A percentile compares a stretch with the other conserved stretches of the same genome.
phyloP scores from a whole-genome alignment of 2,329 filamentous ascomycete species.

The Paecilomyces dactylethromorphus region DNA sequence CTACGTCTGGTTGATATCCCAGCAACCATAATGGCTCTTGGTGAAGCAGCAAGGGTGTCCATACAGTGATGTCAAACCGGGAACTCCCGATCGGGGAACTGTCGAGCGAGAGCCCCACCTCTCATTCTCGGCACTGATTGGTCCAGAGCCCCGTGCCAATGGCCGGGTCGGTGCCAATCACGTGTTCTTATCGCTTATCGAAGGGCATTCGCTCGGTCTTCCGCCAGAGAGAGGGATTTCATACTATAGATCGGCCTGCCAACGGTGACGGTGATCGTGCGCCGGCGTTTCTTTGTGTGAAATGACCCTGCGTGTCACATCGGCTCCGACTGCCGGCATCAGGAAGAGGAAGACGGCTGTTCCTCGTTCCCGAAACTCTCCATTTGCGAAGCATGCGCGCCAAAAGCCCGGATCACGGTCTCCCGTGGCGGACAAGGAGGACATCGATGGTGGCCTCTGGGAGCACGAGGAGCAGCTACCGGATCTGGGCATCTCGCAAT shows the following conservation, averaged over 20 bases:
- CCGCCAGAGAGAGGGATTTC: neutral
- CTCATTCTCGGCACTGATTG: too few species aligned
- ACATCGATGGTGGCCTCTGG: slow-evolving; percentile 16
- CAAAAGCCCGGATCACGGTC: slow-evolving; percentile 30
- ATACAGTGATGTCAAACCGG: neutral
- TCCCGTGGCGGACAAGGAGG: slow-evolving; percentile 13
- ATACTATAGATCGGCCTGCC: neutral
- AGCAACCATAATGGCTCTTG: neutral
- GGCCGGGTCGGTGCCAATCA: neutral
- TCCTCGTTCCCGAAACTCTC: slow-evolving; percentile 26
- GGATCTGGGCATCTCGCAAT: slow-evolving; percentile 45
- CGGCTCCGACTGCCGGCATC: slow-evolving; percentile 41
- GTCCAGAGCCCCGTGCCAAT: neutral
- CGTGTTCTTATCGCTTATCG: neutral
- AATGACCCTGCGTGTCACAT: slow-evolving; percentile 44
- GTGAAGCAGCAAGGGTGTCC: too few species aligned
- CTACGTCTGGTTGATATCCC: neutral
- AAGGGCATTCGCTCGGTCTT: neutral
- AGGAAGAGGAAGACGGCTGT: slow-evolving; percentile 30
- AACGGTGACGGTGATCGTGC: neutral
- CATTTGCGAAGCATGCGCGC: slow-evolving; percentile 35
- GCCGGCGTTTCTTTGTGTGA: slow-evolving; percentile 2
- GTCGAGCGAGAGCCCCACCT: too few species aligned
- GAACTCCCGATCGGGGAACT: neutral
- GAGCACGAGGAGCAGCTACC: slow-evolving; percentile 38